A percentile compares a stretch with the other conserved stretches of the same genome.
Evolutionary conservation across 257 asterid species (phyloP).

Genomic region (Gentiana straminea): DNA sequence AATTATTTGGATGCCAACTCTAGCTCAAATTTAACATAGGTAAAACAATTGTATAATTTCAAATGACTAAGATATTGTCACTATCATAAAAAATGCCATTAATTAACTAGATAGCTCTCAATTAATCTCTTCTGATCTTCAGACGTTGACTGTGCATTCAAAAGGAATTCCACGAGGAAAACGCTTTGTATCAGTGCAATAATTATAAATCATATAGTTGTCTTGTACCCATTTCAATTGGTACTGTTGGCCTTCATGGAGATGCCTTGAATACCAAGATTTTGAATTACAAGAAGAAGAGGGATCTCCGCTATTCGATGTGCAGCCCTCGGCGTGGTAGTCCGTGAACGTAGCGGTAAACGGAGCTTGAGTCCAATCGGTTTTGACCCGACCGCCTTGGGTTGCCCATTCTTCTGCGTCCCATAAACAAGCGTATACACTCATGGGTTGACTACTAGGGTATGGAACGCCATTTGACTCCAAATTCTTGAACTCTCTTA

Average conservation of each 20-base stretch:
- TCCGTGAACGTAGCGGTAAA: constrained; percentile 1
- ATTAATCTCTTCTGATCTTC: too few relatives aligned
- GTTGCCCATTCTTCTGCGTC: constrained; percentile 12
- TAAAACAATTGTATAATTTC: too few relatives aligned
- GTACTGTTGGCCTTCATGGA: too few relatives aligned
- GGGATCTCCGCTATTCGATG: too few relatives aligned
- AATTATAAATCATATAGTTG: constrained; percentile 14
- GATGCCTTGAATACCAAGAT: constrained; percentile 1
- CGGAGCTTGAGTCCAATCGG: constrained; percentile 8
- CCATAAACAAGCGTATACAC: constrained; percentile 2
- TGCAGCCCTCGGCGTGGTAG: background rate
- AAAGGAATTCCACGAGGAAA: constrained; percentile 11
- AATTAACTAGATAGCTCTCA: too few relatives aligned
- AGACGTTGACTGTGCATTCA: constrained; percentile 1
- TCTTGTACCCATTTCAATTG: constrained; percentile 10
- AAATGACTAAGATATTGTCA: too few relatives aligned
- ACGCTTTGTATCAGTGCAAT: constrained; percentile 10
- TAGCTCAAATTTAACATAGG: too few relatives aligned
- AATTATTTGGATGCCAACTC: too few relatives aligned
- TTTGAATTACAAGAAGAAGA: background rate
- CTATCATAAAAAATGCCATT: too few relatives aligned
- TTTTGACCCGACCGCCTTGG: constrained; percentile 6
- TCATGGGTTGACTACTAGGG: constrained; percentile 6
- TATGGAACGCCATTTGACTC: constrained; percentile 5
- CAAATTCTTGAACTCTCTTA: constrained; percentile 8